These are phyloP conservation scores for Carex scoparia DNA, from an alignment of 176 grass and related monocot genomes.

Conservation along the genomic window DNA sequence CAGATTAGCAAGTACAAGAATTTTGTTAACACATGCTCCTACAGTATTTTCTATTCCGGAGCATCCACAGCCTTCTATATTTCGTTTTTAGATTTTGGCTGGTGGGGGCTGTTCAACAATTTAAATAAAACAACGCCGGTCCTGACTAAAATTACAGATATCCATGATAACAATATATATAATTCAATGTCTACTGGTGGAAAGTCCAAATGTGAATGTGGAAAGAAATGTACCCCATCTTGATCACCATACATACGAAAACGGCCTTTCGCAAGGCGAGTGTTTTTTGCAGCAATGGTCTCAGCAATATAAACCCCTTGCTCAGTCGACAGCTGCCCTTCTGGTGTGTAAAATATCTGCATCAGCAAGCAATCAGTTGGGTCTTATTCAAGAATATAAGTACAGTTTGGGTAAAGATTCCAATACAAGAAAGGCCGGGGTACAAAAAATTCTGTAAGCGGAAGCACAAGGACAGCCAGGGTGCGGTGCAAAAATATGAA, in stretches of 20 bases:
- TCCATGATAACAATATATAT: background rate
- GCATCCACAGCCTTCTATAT: background rate
- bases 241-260: conserved; percentile 74
- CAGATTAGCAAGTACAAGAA: background rate
- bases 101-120: background rate
- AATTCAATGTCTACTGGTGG: background rate
- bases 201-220: background rate
- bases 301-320: conserved; percentile 93
- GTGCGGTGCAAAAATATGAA: conserved; percentile 5
- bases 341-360: conserved; percentile 86
- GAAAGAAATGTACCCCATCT: conserved; percentile 52
- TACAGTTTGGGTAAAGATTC: background rate
- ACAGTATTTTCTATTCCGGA: background rate
- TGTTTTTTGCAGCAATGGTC: conserved; percentile 68
- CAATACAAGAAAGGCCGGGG: background rate
- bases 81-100: background rate
- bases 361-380: background rate
- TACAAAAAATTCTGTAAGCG: background rate
- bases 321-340: conserved; percentile 73
- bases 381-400: background rate
- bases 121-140: background rate
- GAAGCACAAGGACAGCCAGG: background rate
- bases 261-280: conserved; percentile 81
- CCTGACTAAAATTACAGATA: background rate
- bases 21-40: background rate